These are phyloP conservation scores for Neospermospora avenae DNA, from an alignment of 2,329 filamentous ascomycete species.

Conservation along the genomic window DNA sequence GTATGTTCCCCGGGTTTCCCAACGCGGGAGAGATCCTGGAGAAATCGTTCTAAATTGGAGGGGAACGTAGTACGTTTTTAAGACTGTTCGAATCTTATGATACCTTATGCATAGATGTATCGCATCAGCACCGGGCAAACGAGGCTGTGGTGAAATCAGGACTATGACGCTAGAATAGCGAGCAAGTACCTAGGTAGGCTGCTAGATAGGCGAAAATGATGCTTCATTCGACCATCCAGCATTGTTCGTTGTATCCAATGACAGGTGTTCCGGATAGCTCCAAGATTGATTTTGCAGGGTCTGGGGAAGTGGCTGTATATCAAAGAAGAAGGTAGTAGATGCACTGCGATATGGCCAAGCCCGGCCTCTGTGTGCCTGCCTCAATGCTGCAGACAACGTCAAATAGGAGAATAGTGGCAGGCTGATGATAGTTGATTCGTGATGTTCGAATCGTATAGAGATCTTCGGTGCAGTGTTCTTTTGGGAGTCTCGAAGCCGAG, in stretches of 20 bases:
- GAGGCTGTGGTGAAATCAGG: too few relatives aligned
- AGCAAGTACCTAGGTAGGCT: too few relatives aligned
- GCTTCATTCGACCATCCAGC: too few relatives aligned
- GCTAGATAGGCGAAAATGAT: too few relatives aligned
- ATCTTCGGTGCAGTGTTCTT: not conserved
- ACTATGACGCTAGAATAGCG: too few relatives aligned
- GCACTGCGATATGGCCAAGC: not conserved
- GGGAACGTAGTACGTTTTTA: not conserved
- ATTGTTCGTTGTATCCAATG: too few relatives aligned
- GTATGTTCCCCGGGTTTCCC: slow-evolving; percentile 22
- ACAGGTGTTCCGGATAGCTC: not conserved
- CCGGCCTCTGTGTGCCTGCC: not conserved
- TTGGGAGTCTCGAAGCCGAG: too few relatives aligned
- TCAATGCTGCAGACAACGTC: too few relatives aligned
- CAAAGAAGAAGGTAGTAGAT: not conserved
- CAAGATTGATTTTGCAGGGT: not conserved
- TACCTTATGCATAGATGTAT: too few relatives aligned
- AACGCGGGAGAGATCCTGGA: slow-evolving; percentile 19
- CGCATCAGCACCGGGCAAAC: too few relatives aligned
- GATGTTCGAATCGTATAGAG: not conserved
- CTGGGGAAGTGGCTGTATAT: not conserved
- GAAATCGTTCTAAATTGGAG: slow-evolving; percentile 9
- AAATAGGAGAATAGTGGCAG: too few relatives aligned
- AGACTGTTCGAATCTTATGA: not conserved
- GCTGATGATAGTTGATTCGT: too few relatives aligned